Base-by-base conservation (phyloP, 257 asterid species). In the Petunia secreta region DNA sequence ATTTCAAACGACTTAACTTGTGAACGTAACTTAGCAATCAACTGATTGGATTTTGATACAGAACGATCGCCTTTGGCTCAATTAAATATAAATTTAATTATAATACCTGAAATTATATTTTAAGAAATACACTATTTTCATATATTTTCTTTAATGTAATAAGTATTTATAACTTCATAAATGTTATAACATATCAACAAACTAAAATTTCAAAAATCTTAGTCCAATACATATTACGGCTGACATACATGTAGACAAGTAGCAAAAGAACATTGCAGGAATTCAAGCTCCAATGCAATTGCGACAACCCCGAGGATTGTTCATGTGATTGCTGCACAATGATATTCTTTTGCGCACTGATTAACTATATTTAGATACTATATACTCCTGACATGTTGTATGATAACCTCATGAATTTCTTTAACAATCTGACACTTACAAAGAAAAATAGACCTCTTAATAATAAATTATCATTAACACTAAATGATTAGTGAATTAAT, bases 321-420 rank as follows among this genome's bases (percentile, higher is more conserved):
- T 80, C 78, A 84, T 79, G 79, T 80, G 88, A 82, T 68, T 75
- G 78, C 66, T 82, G 75, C 66, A n/a, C 78, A 48, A 82, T 41
- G 2, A 8, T 36, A 14, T 34, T 7, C 77, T 64, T 54, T 69
- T 4, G 1, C 43, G 5, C 77, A 46, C 77, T 71, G 25, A 71
- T 71, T 71, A 48, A 71, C 48, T 71, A 34, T 11, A 59, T 48
- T 71, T 10, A 48, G 10, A 46, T 69, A 68, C 1, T 43, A 46
- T 25, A 69, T 69, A 25, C 25, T 48, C 77, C 25, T 25, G 25
- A 25, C 25, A 25, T 25, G 25, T 25, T 25, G 25, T 25, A 46
- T 46, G 16, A 16, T 69, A 44, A 25, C 76, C 44, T 34, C 44
- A 71, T 71, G 5, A 5, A 11, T 34, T 34, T 50, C 77, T 50